phyloP scores from a whole-genome alignment of 805 yeast species.

The Pichia rugopelliculosa region DNA sequence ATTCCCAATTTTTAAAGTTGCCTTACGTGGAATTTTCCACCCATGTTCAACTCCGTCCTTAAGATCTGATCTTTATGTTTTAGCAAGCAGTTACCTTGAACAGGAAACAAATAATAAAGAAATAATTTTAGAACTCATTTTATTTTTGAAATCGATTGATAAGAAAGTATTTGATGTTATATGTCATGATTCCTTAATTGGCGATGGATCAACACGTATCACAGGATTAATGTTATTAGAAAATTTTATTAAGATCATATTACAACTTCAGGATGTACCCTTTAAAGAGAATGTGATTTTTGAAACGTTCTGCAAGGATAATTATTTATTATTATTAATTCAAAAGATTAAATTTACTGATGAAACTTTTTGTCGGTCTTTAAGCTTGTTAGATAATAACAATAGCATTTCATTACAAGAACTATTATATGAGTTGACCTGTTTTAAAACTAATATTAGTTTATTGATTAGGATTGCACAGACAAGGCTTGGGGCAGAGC shows the following conservation, averaged over 20 bases:
- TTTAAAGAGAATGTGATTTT: constrained; percentile 49
- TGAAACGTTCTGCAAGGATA: constrained; percentile 54
- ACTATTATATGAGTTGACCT: constrained; percentile 65
- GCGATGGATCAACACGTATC: constrained; percentile 69
- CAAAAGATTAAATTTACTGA: constrained; percentile 65
- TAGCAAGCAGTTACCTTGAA: constrained; percentile 58
- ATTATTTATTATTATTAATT: constrained; percentile 57
- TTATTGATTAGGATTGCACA: constrained; percentile 70
- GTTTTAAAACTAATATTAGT: constrained; percentile 64
- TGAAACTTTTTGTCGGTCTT: constrained; percentile 41
- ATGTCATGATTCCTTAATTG: constrained; percentile 71
- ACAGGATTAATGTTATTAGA: constrained; percentile 74
- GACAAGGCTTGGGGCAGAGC: constrained; percentile 69
- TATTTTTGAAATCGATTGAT: constrained; percentile 55
- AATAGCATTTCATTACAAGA: constrained; percentile 41
- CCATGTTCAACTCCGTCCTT: constrained; percentile 60
- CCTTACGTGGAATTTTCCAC: constrained; percentile 65
- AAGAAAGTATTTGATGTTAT: constrained; percentile 51
- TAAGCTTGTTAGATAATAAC: constrained; percentile 14
- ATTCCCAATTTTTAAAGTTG: constrained; percentile 63
- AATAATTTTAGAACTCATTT: constrained; percentile 40
- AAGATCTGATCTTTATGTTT: constrained; percentile 72
- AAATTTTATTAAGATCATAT: constrained; percentile 26
- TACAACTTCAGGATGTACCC: constrained; percentile 49
- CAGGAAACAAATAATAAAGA: constrained; percentile 37